Evolutionary conservation across 2,329 filamentous ascomycete species (phyloP).

Genomic region (Scedosporium apiospermum): DNA sequence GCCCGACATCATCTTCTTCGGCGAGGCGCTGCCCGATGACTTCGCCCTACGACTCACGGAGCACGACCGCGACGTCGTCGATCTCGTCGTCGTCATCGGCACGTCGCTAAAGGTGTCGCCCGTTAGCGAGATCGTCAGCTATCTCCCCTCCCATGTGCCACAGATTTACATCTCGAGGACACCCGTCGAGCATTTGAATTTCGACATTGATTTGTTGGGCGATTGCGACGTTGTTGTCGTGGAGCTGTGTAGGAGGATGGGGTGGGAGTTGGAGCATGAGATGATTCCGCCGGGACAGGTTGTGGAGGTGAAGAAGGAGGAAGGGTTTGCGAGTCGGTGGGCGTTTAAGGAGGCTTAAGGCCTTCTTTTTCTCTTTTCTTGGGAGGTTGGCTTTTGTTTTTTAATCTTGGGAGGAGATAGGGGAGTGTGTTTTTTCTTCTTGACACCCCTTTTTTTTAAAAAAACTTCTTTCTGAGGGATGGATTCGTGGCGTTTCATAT

Average conservation of each 20-base stretch:
- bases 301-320: conserved; percentile 42
- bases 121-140: conserved; percentile 82
- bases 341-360: background rate
- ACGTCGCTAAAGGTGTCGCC: conserved; percentile 94
- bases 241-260: conserved; percentile 72
- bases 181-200: conserved; percentile 81
- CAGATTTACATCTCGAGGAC: conserved; percentile 86
- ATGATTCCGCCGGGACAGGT: conserved; percentile 66
- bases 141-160: conserved; percentile 68
- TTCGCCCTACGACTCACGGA: conserved; percentile 77
- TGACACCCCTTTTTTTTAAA: too few species aligned
- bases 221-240: conserved; percentile 87
- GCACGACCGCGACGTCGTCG: conserved; percentile 68
- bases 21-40: conserved; percentile 74
- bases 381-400: background rate
- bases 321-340: conserved; percentile 3
- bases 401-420: too few species aligned
- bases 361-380: background rate
- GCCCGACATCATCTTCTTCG: conserved; percentile 97
- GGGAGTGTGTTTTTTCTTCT: too few species aligned
- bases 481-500: too few species aligned
- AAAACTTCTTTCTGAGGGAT: too few species aligned
- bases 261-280: conserved; percentile 72
- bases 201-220: conserved; percentile 92
- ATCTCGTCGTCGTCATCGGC: conserved; percentile 91